Percentiles rank a stretch among this genome's conserved stretches.
Conservation (phyloP, 2,329 filamentous ascomycete genomes). For the Gremmenia infestans region DNA sequence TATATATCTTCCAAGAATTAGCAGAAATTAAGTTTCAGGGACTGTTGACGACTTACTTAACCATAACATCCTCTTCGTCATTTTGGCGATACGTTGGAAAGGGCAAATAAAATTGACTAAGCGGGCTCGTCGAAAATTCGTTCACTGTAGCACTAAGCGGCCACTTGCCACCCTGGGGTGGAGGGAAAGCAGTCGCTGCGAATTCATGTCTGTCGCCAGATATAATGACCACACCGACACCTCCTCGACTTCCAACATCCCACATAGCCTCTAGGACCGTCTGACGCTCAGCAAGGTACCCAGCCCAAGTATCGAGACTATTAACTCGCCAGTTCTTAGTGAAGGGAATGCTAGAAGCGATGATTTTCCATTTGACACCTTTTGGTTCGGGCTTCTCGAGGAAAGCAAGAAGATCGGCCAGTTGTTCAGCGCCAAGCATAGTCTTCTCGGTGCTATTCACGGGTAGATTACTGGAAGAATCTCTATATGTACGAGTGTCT, state of each 20-base stretch:
- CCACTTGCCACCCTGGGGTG: constrained; percentile 57
- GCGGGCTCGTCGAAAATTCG: constrained; percentile 86
- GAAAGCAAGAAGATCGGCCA: constrained; percentile 74
- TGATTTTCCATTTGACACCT: constrained; percentile 88
- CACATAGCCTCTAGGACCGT: constrained; percentile 86
- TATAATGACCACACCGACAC: constrained; percentile 74
- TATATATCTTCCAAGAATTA: constrained; percentile 53
- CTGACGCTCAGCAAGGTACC: constrained; percentile 76
- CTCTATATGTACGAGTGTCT: constrained; percentile 85
- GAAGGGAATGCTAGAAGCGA: constrained; percentile 87
- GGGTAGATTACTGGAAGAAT: constrained; percentile 54
- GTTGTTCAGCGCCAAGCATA: constrained; percentile 79
- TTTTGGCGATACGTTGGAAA: constrained; percentile 76
- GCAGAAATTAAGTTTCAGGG: constrained; percentile 3
- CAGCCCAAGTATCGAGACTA: constrained; percentile 87
- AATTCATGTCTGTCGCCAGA: constrained; percentile 97
- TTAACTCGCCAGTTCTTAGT: constrained; percentile 97
- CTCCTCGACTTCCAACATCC: constrained; percentile 66
- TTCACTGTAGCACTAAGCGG: constrained; percentile 63
- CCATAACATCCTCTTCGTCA: constrained; percentile 74
- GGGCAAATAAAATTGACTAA: constrained; percentile 93
- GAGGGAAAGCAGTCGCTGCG: constrained; percentile 75
- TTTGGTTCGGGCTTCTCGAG: constrained; percentile 65
- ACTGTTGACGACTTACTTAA: constrained; percentile 59
- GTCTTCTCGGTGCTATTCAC: constrained; percentile 65